Base-by-base conservation (phyloP, 306 rosid genomes). In the Corylus americana region DNA sequence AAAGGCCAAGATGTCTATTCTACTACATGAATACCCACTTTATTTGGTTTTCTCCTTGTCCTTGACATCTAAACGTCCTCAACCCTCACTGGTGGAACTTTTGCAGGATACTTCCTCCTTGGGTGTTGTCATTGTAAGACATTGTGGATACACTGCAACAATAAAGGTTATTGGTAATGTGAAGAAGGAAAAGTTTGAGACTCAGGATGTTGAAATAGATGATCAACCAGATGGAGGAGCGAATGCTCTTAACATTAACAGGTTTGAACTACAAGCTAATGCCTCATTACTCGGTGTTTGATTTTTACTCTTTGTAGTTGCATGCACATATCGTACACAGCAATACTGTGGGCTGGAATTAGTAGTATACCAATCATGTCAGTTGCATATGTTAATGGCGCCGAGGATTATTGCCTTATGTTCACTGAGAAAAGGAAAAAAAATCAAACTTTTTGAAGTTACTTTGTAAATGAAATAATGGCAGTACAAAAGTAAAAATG, bases 181-280 rank as follows among this genome's bases (percentile, higher is more conserved):
- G 62, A 91, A 87, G 80, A 64, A 50, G 73, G 90, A 82, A 77
- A 90, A 82, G 82, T 81, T 48, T 73, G 89, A 87, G 85, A 83
- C 75, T 70, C 89, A 82, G 70, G 92, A 91, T 73, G 83, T 91
- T 58, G 83, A 91, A 68, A 85, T 92, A 71, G 97, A 90, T 22
- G 98, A 92, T 83, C 98, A 86, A 75, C 94, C 87, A 69, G 92
- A 91, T 54, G 98, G 98, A 84, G 98, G 98, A 8, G 98, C 94
- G 20, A 95, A 95, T 85, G 87, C 97, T 83, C 97, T 95, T 66
- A 95, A 91, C 78, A 63, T 89, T 67, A 95, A 95, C 84, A 95
- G 98, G 98, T 94, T 80, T 78, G 87, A 78, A 88, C 74, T 20
- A 71, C 77, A 14, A 79, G 22, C 78, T 59, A 14, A 44, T 74